A percentile compares a stretch with the other conserved stretches of the same genome.
Evolutionary conservation across 106 monocot species (phyloP).

Genomic region (Dioscorea dumetorum): DNA sequence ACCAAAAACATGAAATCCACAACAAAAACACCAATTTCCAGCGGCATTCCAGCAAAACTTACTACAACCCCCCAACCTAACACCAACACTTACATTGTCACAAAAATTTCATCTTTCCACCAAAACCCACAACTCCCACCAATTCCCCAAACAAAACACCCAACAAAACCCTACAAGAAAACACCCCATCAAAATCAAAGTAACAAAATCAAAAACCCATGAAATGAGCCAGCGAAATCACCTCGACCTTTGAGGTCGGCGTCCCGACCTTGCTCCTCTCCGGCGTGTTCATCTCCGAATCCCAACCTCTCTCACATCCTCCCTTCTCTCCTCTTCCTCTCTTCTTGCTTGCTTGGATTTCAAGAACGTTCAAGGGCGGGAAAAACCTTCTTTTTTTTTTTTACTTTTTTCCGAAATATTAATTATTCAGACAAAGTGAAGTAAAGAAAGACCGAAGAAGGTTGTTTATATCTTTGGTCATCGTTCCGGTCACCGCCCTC

Average conservation of each 20-base stretch:
- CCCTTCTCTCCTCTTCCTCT: neutral
- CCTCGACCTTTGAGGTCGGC: slow-evolving; percentile 27
- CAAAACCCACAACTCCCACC: neutral
- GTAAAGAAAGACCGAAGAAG: too few species aligned
- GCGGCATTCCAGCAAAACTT: neutral
- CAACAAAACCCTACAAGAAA: neutral
- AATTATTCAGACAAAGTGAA: too few species aligned
- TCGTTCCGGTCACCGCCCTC: too few species aligned
- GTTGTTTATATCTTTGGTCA: too few species aligned
- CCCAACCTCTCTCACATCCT: slow-evolving; percentile 5
- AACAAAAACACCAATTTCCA: neutral
- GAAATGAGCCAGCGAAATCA: neutral
- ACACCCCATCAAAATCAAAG: neutral
- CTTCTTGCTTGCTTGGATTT: slow-evolving; percentile 5
- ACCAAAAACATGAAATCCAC: too few species aligned
- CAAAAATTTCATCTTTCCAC: neutral
- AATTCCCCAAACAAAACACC: too few species aligned
- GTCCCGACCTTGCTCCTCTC: slow-evolving; percentile 25
- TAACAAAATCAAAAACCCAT: neutral
- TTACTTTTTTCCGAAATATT: neutral
- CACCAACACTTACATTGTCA: neutral
- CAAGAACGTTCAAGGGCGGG: slow-evolving; percentile 1
- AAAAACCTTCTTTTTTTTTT: neutral
- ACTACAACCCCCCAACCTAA: neutral
- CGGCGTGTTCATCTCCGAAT: slow-evolving; percentile 33